Percentiles rank a stretch among this genome's conserved stretches.
Evolutionary conservation across 163 green algal genomes (phyloP).

Genomic region (Scenedesmus sp.): DNA sequence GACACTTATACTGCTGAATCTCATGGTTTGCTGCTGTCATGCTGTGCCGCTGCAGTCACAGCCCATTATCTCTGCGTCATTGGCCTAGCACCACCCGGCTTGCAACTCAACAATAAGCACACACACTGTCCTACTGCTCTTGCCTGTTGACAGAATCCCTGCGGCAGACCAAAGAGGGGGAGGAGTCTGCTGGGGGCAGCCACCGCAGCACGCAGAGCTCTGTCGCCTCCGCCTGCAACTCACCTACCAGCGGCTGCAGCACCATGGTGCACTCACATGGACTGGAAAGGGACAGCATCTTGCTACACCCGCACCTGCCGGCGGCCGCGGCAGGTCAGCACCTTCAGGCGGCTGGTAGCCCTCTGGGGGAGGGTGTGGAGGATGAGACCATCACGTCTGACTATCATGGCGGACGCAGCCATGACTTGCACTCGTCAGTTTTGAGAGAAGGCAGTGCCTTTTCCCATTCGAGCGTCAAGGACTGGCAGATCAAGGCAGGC

Average conservation of each 20-base stretch:
- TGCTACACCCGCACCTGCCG: background rate
- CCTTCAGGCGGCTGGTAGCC: background rate
- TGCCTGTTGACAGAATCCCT: background rate
- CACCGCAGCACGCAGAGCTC: background rate
- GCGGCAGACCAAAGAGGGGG: background rate
- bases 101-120: too few relatives aligned
- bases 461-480: background rate
- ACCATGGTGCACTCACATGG: background rate
- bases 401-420: background rate
- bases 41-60: too few relatives aligned
- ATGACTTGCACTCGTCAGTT: background rate
- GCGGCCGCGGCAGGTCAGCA: too few relatives aligned
- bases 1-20: too few relatives aligned
- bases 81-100: too few relatives aligned
- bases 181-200: background rate
- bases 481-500: background rate
- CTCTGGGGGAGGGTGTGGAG: background rate
- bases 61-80: too few relatives aligned
- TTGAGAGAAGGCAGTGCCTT: background rate
- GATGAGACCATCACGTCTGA: background rate
- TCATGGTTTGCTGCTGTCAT: too few relatives aligned
- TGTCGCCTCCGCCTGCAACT: background rate
- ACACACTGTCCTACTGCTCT: background rate
- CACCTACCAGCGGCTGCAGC: background rate
- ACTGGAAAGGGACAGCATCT: background rate